phyloP scores from a whole-genome alignment of 805 yeast genomes.

The Candida namnaoensis region DNA sequence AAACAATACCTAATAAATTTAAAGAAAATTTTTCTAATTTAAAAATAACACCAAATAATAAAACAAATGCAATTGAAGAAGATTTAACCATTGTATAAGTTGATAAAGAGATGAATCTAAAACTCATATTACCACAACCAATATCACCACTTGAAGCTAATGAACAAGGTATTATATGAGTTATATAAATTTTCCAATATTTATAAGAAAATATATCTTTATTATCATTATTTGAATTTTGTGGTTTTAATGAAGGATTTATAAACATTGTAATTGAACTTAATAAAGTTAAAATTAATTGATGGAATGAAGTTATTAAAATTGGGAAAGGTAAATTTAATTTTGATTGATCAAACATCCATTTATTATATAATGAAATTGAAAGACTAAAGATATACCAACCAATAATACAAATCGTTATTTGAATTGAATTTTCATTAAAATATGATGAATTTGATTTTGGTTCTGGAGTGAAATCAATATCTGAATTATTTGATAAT shows the following conservation, averaged over 20 bases:
- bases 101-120: constrained; percentile 69
- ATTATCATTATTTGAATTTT: constrained; percentile 2
- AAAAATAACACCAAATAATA: constrained; percentile 79
- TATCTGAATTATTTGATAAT: too few relatives aligned
- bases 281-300: constrained; percentile 53
- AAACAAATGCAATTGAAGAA: constrained; percentile 78
- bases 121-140: constrained; percentile 83
- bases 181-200: constrained; percentile 31
- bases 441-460: too few relatives aligned
- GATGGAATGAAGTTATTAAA: constrained; percentile 79
- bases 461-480: too few relatives aligned
- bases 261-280: constrained; percentile 19
- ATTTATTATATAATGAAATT: constrained; percentile 79
- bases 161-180: constrained; percentile 73
- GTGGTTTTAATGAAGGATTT: constrained; percentile 8
- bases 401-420: constrained; percentile 25
- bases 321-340: constrained; percentile 79
- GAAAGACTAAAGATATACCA: constrained; percentile 70
- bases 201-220: constrained; percentile 1
- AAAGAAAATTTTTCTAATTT: constrained; percentile 66
- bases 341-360: constrained; percentile 86
- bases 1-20: constrained; percentile 61
- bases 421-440: neutral
- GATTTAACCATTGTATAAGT: constrained; percentile 93
- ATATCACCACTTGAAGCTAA: constrained; percentile 88